Evolutionary conservation across 345 rosid species (phyloP), one percentile per base, ranked within the genome.

Genomic region (Euphorbia lathyris): DNA sequence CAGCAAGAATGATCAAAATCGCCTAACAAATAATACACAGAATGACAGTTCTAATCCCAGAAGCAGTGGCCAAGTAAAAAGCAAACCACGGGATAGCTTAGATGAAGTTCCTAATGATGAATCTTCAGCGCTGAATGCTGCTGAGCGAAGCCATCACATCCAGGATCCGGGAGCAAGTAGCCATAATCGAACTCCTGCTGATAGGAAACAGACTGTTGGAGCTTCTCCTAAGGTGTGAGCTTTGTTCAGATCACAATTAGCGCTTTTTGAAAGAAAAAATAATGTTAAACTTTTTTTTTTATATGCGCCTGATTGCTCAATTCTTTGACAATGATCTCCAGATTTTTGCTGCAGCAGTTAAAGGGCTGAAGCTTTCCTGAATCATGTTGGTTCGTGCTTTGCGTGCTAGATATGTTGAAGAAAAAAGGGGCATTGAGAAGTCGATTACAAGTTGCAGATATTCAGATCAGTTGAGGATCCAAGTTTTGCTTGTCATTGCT

Each of bases 1-100:
- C 75, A 83, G 85, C 36, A 95, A 81, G 68, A 87, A 83, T 74
- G 82, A 70, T 61, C 81, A 82, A 63, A 59, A n/a, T n/a, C 58
- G 48, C 26, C 72, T 53, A 20, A 22, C 58, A 23, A 62, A 47
- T 62, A 45, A 20, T 48, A 23, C 12, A 9, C 69, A 63, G 30
- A 69, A 45, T 72, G 47, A n/a, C 56, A 47, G 25, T 34, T 47
- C 69, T 62, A 56, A 60, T 58, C 51, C 73, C 51, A 63, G 65
- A n/a, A 76, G 78, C 48, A 71, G 70, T 66, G 57, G 51, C 67
- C 50, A 7, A 57, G 68, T 34, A 25, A 74, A 56, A 70, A 63
- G 58, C 7, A 78, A 60, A 68, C 62, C 61, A 68, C 65, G 70
- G 30, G 56, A 29, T 69, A 62, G 52, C 63, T 56, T 32, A 7